phyloP scores from a whole-genome alignment of 1,139 yeast species.

The Candida albicans region DNA sequence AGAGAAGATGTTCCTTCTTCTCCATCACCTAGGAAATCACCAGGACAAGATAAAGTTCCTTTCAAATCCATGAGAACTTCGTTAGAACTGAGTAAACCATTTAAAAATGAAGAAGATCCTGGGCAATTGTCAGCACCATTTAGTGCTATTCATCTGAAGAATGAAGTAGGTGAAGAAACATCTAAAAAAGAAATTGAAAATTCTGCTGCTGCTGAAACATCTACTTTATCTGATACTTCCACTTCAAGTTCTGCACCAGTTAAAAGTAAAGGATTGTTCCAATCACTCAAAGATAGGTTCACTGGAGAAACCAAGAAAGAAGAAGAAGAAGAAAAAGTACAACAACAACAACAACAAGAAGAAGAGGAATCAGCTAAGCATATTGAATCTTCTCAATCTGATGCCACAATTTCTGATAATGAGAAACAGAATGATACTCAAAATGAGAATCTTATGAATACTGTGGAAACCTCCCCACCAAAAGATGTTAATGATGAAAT shows the following conservation, averaged over 20 bases:
- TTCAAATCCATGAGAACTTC: conserved; percentile 10
- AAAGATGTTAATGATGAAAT: conserved; percentile 22
- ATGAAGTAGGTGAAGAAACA: conserved; percentile 3
- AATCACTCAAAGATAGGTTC: conserved; percentile 34
- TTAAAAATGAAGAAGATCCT: conserved; percentile 5
- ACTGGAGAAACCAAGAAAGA: conserved; percentile 12
- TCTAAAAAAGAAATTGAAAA: conserved; percentile 11
- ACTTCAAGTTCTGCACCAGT: conserved; percentile 5
- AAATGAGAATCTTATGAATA: conserved; percentile 10
- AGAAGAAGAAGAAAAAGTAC: not conserved
- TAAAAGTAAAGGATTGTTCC: conserved; percentile 36
- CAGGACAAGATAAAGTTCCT: conserved; percentile 3
- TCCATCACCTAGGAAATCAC: conserved; percentile 8
- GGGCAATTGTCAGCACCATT: conserved; percentile 21
- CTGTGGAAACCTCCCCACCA: conserved; percentile 36
- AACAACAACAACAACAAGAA: not conserved
- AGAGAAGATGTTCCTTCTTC: conserved; percentile 8
- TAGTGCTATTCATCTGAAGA: conserved; percentile 7
- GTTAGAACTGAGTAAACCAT: conserved; percentile 4
- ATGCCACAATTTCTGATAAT: conserved; percentile 18
- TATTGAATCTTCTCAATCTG: conserved; percentile 5
- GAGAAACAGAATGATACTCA: conserved; percentile 18
- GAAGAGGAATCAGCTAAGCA: conserved; percentile 3
- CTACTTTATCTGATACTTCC: not conserved
- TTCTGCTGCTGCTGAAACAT: conserved; percentile 8